Evolutionary conservation across 2,329 filamentous ascomycete species (phyloP).

Genomic region (Bipolaris victoriae): DNA sequence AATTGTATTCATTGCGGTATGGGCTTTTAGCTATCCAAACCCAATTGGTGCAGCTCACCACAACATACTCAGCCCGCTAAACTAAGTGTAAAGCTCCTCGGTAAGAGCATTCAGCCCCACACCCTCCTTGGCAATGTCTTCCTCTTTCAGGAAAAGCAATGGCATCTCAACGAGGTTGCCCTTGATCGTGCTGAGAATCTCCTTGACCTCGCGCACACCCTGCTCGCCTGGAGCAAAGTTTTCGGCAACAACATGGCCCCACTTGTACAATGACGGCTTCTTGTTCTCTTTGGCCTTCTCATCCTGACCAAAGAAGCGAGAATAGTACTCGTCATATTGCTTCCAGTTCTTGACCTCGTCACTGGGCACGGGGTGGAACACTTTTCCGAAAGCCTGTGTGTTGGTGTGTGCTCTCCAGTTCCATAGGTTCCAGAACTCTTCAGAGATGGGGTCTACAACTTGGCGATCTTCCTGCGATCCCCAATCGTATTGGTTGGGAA

Average conservation of each 20-base stretch:
- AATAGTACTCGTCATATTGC: slow-evolving; percentile 75
- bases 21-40: not conserved
- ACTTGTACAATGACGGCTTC: slow-evolving; percentile 69
- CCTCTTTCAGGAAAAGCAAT: slow-evolving; percentile 80
- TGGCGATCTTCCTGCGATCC: slow-evolving; percentile 56
- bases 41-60: not conserved
- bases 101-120: slow-evolving; percentile 62
- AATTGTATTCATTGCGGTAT: not conserved
- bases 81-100: slow-evolving; percentile 56
- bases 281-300: slow-evolving; percentile 50
- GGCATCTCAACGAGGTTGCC: slow-evolving; percentile 81
- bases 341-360: slow-evolving; percentile 73
- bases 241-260: slow-evolving; percentile 79
- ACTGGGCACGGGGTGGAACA: slow-evolving; percentile 80
- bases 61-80: not conserved
- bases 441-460: slow-evolving; percentile 75
- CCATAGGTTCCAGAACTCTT: slow-evolving; percentile 75
- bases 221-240: slow-evolving; percentile 54
- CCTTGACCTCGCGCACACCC: slow-evolving; percentile 59
- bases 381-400: slow-evolving; percentile 78
- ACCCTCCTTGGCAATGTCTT: slow-evolving; percentile 86
- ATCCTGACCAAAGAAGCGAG: slow-evolving; percentile 63
- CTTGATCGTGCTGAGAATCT: slow-evolving; percentile 74
- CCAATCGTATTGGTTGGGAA: slow-evolving; percentile 61
- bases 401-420: slow-evolving; percentile 73